phyloP scores from a whole-genome alignment of 176 grass and related monocot genomes.

The Phoenix dactylifera region DNA sequence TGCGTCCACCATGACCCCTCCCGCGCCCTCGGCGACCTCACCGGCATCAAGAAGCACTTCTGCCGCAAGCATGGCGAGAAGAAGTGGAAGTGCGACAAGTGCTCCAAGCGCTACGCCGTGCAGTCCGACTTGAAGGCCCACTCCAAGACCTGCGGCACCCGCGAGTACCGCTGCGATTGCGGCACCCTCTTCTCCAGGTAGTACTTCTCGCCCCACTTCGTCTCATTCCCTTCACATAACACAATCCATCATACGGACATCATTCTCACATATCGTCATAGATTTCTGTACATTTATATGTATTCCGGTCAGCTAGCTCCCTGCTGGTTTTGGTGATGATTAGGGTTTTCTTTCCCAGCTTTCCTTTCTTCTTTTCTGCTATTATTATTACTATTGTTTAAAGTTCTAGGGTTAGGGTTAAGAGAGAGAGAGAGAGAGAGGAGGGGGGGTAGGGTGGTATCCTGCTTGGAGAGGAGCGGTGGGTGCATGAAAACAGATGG shows the following conservation, averaged over 20 bases:
- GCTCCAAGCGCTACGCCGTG: slow-evolving; percentile 94
- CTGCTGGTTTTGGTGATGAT: slow-evolving; percentile 13
- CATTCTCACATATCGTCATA: slow-evolving; percentile 38
- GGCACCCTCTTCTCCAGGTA: slow-evolving; percentile 98
- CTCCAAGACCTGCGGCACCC: slow-evolving; percentile 96
- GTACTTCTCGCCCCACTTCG: background rate
- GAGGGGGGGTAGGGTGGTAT: background rate
- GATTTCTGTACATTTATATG: slow-evolving; percentile 27
- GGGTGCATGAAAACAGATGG: background rate
- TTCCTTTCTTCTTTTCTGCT: background rate
- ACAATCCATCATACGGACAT: slow-evolving; percentile 27
- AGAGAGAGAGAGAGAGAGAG: background rate
- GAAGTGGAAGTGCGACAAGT: slow-evolving; percentile 99
- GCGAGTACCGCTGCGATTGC: slow-evolving; percentile 97
- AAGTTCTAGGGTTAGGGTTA: background rate
- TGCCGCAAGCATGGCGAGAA: slow-evolving; percentile 99
- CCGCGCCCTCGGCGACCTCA: slow-evolving; percentile 87
- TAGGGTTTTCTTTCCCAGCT: background rate
- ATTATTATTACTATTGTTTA: background rate
- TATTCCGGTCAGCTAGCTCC: background rate
- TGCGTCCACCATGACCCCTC: slow-evolving; percentile 95
- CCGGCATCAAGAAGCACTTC: slow-evolving; percentile 99
- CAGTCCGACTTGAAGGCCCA: slow-evolving; percentile 99
- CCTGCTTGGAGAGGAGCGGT: too few species aligned
- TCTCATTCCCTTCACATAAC: too few species aligned